Evolutionary conservation across 2,329 filamentous ascomycete species (phyloP).

Genomic region (Grosmannia penicillata): DNA sequence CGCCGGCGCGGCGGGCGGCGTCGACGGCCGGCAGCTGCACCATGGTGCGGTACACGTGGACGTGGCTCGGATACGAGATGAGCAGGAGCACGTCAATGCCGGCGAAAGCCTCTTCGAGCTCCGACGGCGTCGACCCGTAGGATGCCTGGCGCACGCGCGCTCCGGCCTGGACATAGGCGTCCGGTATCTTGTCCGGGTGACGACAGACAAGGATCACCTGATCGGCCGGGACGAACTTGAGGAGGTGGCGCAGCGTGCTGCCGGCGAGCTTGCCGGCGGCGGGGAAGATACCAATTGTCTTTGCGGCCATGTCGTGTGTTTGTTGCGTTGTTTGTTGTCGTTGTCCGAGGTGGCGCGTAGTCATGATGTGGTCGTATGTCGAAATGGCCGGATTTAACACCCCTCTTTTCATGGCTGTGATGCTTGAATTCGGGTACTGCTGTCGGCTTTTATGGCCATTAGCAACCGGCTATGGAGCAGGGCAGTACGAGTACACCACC

Average conservation of each 20-base stretch:
- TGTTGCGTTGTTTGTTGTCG: not conserved
- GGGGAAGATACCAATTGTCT: conserved; percentile 30
- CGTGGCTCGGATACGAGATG: conserved; percentile 36
- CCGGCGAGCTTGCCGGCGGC: conserved; percentile 36
- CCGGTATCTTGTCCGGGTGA: conserved; percentile 24
- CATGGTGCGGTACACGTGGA: conserved; percentile 25
- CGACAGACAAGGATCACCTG: conserved; percentile 32
- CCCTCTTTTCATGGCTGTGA: no score
- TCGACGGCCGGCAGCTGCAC: conserved; percentile 30
- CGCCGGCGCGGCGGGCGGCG: conserved; percentile 33
- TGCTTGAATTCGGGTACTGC: no score
- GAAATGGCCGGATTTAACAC: no score
- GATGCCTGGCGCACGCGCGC: conserved; percentile 34
- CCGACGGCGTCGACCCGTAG: conserved; percentile 28
- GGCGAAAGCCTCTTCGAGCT: conserved; percentile 30
- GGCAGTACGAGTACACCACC: no score
- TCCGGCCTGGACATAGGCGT: conserved; percentile 22
- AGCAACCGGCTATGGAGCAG: no score
- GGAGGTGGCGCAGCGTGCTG: conserved; percentile 33
- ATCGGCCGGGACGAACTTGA: conserved; percentile 24
- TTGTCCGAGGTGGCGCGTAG: no score
- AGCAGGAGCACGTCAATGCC: conserved; percentile 37
- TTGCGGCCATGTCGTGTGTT: no score
- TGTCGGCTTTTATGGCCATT: no score
- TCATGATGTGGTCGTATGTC: no score